Base-by-base conservation (phyloP, 805 yeast genomes). In the Cyberlindnera suaveolens region DNA sequence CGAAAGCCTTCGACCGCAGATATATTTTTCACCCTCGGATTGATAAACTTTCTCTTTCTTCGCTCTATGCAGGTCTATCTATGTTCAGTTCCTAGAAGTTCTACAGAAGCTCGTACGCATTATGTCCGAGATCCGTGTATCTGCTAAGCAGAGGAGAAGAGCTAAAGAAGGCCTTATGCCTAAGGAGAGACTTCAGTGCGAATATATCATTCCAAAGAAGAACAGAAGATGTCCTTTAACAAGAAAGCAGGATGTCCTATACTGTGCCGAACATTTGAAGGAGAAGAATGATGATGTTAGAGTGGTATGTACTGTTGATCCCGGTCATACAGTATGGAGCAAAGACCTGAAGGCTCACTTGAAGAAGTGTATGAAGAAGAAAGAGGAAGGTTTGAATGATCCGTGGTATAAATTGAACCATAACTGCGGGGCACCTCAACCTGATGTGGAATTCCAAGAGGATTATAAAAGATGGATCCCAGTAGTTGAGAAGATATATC, bases 261-360 rank as follows among this genome's bases (percentile, higher is more conserved):
- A 60, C 54, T 85, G 95, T 60, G 75, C 83, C 8, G 83, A 82
- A 49, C 95, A 85, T 58, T 48, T 72, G 54, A 50, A 47, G 41
- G 43, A 48, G 38, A 46, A 39, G 11, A 53, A 48, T 36, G 60
- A 45, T 23, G 61, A 58, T 26, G 36, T 38, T 9, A 63, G 95
- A 43, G 71, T 88, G 0, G 77, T 80, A 6, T 88, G 96, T 63
- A 88, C 96, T 0, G 57, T 82, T 26, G 95, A 87, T 60, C 78
- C 82, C 2, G 71, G 76, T 3, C 96, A 88, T 59, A 74, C 82
- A 1, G 78, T 88, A 0, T 82, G 86, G 87, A 68, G 68, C 38
- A 67, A 70, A 35, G 78, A 75, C 41, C 58, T 86, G 34, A 59
- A 66, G 5, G 61, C 54, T 15, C 96, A 88, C 61, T 40, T 80